These are phyloP conservation scores for Taiwanofungus camphoratus DNA, from an alignment of 1,284 basidiomycete species.

Conservation along the genomic window DNA sequence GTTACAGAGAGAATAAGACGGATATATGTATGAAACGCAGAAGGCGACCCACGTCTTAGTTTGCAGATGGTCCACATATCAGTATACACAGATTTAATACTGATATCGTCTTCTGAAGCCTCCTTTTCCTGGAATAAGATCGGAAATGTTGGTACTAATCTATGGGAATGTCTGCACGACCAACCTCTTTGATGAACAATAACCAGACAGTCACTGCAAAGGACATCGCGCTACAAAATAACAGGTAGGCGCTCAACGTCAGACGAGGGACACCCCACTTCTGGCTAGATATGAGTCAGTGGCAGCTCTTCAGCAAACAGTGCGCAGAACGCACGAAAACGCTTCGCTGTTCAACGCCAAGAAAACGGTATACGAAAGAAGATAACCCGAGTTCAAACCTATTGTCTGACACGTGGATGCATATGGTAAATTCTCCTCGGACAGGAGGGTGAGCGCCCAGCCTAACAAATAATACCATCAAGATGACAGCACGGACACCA, in stretches of 20 bases:
- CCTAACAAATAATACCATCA: slow-evolving; percentile 37
- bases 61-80: slow-evolving; percentile 94
- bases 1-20: not conserved
- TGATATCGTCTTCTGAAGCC: slow-evolving; percentile 76
- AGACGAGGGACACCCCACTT: slow-evolving; percentile 89
- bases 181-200: slow-evolving; percentile 85
- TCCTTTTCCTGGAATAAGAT: slow-evolving; percentile 64
- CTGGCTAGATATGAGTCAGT: slow-evolving; percentile 31
- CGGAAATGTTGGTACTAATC: not conserved
- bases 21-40: not conserved
- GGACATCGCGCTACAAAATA: slow-evolving; percentile 83
- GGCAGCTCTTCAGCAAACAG: not conserved
- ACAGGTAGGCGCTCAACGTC: slow-evolving; percentile 77
- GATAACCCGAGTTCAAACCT: slow-evolving; percentile 94
- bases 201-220: slow-evolving; percentile 86
- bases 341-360: slow-evolving; percentile 94
- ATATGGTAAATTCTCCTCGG: slow-evolving; percentile 92
- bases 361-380: slow-evolving; percentile 96
- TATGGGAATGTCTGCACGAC: not conserved
- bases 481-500: not conserved
- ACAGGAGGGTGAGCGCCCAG: slow-evolving; percentile 96
- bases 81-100: slow-evolving; percentile 85
- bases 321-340: slow-evolving; percentile 69
- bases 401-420: slow-evolving; percentile 98
- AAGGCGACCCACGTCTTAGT: slow-evolving; percentile 66